These are phyloP conservation scores for Suillus subaureus DNA, from an alignment of 768 basidiomycete species.

Conservation along the genomic window DNA sequence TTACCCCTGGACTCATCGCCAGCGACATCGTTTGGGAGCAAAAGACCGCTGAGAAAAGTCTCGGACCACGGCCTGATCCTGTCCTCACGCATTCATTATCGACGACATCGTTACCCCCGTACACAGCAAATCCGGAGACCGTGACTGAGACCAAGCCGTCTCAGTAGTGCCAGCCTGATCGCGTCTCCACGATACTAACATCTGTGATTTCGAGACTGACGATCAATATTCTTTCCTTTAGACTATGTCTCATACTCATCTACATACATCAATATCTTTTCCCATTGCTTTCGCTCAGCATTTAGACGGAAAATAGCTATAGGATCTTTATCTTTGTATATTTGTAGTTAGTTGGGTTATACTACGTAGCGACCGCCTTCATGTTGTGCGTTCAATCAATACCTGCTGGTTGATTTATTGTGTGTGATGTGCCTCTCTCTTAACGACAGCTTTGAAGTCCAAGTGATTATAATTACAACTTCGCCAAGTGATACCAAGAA, in stretches of 20 bases:
- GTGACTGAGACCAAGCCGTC: conserved; percentile 28
- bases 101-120: conserved; percentile 46
- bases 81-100: conserved; percentile 38
- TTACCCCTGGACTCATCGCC: conserved; percentile 51
- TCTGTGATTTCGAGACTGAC: not conserved
- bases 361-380: not conserved
- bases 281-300: not conserved
- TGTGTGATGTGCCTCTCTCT: not conserved
- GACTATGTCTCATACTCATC: not conserved
- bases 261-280: conserved; percentile 3
- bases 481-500: not conserved
- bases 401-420: not conserved
- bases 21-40: conserved; percentile 28
- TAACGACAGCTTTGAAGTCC: not conserved
- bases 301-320: conserved; percentile 6
- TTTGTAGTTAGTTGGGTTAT: not conserved
- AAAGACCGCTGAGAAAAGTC: conserved; percentile 15
- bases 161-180: not conserved
- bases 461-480: not conserved
- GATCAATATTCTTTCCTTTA: conserved; percentile 4
- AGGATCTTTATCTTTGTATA: conserved; percentile 1
- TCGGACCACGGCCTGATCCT: conserved; percentile 8
- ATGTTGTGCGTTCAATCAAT: not conserved
- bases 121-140: conserved; percentile 26
- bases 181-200: not conserved